Evolutionary conservation across 2,329 filamentous ascomycete genomes (phyloP), one percentile per base, ranked within the genome.

Genomic region (Stagonosporopsis cucurbitacearum): DNA sequence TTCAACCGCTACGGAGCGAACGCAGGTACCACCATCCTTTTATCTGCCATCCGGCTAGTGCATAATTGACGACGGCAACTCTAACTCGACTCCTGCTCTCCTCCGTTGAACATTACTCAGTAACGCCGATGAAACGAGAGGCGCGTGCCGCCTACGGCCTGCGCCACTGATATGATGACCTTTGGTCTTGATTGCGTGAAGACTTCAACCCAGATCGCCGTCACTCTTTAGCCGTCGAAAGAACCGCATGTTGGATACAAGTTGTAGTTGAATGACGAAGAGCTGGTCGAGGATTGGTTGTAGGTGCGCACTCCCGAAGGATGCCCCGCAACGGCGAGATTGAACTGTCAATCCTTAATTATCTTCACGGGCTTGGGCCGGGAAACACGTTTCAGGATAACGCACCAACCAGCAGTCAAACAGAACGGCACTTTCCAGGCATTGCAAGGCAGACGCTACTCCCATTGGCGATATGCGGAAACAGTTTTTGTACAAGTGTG

Each of bases 321-420:
- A 48, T 52, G 55, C 61, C 56, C 63, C 60, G 60, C 55, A 43
- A 52, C 58, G 54, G 51, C 57, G 58, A 64, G 61, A 67, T 70
- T 66, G 60, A 64, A 59, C 60, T 52, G 55, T 64, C 44, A 59
- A 57, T 52, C 42, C 60, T 66, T 57, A 42, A 59, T 67, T 66
- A 54, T 63, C 57, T 39, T 54, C 55, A 60, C 63, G 46, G 59
- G 41, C 63, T 56, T 58, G 45, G 53, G 12, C 59, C 46, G 33
- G 52, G 44, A 40, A 33, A n/a, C n/a, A 37, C 33, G 65, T 69
- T 68, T 69, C 63, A 66, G 54, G 43, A 41, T 30, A 20, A 32
- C 15, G 37, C 47, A 36, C 65, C 56, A 68, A 65, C 60, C 60
- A 65, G 7, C 30, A 4, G 11, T 3, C 12, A 26, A 13, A 5